phyloP scores from a whole-genome alignment of 1,284 basidiomycete species.

The Clitocybe nebularis region DNA sequence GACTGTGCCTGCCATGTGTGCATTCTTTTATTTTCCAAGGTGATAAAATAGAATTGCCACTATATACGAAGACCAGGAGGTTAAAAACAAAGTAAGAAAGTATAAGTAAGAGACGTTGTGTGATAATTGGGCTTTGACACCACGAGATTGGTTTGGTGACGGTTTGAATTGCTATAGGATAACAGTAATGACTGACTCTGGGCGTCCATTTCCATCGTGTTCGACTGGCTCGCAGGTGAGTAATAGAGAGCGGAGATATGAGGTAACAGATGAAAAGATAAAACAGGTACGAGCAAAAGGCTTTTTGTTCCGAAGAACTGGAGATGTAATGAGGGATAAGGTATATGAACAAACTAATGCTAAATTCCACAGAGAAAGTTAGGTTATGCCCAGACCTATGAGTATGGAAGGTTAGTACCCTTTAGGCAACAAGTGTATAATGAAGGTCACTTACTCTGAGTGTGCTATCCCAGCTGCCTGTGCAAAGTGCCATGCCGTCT shows the following conservation, averaged over 20 bases:
- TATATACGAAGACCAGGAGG: conserved; percentile 31
- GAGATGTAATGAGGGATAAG: conserved; percentile 18
- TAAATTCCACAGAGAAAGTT: conserved; percentile 8
- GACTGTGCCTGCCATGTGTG: no score
- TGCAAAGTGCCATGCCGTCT: conserved; percentile 97
- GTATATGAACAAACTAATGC: conserved; percentile 21
- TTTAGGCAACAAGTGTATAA: conserved; percentile 13
- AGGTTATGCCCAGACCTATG: conserved; percentile 58
- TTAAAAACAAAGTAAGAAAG: conserved; percentile 23
- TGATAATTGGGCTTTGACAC: conserved; percentile 24
- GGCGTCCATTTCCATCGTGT: conserved; percentile 37
- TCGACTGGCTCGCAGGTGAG: conserved; percentile 40
- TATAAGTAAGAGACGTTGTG: conserved; percentile 18
- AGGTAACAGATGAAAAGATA: conserved; percentile 30
- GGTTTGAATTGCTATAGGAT: conserved; percentile 33
- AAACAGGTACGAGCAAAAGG: conserved; percentile 16
- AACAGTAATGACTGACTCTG: conserved; percentile 60
- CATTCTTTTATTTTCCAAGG: no score
- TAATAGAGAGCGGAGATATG: conserved; percentile 44
- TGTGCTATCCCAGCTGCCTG: conserved; percentile 96
- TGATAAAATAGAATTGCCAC: conserved; percentile 26
- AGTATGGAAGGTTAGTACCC: conserved; percentile 6
- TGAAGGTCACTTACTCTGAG: conserved; percentile 68
- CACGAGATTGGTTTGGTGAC: conserved; percentile 20
- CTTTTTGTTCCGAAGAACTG: conserved; percentile 18